Evolutionary conservation across 495 filamentous ascomycete species (phyloP).

Genomic region (Bryoglossum gracile): DNA sequence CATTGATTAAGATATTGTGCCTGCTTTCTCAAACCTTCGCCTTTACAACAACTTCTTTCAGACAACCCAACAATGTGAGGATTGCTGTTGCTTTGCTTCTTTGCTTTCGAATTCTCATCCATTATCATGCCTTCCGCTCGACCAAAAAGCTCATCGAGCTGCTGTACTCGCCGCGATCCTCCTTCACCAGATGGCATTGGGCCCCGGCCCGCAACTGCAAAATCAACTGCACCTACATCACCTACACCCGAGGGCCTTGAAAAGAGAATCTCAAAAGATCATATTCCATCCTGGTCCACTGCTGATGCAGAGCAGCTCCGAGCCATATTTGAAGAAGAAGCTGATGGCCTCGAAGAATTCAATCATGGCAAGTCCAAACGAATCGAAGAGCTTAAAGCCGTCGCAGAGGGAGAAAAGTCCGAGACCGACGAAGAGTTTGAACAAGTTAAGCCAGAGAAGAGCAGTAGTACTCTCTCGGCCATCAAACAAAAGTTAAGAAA

Average conservation of each 20-base stretch:
- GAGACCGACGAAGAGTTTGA: constrained; percentile 8
- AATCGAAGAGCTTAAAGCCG: background rate
- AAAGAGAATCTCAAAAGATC: background rate
- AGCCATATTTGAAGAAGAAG: constrained; percentile 21
- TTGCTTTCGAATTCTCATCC: background rate
- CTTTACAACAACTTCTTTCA: no score
- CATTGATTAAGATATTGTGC: no score
- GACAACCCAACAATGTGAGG: background rate
- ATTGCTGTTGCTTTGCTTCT: background rate
- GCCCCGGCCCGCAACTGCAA: constrained; percentile 11
- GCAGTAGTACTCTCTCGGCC: constrained; percentile 14
- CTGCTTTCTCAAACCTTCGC: no score
- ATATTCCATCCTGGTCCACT: constrained; percentile 9
- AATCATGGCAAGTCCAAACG: background rate
- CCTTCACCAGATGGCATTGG: constrained; percentile 23
- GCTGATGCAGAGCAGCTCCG: constrained; percentile 7
- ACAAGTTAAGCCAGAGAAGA: constrained; percentile 5
- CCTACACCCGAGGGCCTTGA: background rate
- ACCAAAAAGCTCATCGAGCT: constrained; percentile 7
- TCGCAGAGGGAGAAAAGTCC: constrained; percentile 10
- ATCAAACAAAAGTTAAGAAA: constrained; percentile 32
- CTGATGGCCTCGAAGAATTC: background rate
- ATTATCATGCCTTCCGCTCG: background rate
- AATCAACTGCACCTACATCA: background rate
- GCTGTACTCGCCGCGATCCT: constrained; percentile 19